Base-by-base conservation (phyloP, 805 yeast genomes). In the Hyphopichia homilentoma region DNA sequence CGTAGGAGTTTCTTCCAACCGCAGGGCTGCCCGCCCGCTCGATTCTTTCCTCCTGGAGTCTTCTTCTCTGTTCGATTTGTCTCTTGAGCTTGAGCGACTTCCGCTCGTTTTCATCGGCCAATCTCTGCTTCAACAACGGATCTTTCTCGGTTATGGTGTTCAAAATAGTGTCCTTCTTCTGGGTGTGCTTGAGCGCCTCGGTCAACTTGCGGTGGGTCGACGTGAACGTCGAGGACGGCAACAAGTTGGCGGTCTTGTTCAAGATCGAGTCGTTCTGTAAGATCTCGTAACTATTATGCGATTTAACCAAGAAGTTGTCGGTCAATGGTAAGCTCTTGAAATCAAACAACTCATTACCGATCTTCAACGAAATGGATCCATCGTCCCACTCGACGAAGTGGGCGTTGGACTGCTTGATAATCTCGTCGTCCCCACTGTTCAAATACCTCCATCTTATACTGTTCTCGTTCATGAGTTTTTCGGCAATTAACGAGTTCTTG, bases 381-480 rank as follows among this genome's bases (percentile, higher is more conserved):
- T 93, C 97, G 35, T 84, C 82, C 98, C 98, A 93, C 55, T 86
- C 84, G 21, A 93, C 74, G 35, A 90, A 78, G 51, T 89, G 86
- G 4, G 96, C 81, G 52, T 93, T 93, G 7, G 95, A 82, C 54
- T 88, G 95, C 47, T 84, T 84, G 49, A 76, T 75, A 43, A 89
- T 77, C 40, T 82, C 87, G 26, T 79, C 80, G 33, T 71, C 65
- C n/a, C 74, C 75, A 39, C 79, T 80, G 37, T 82, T 76, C 11
- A 87, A 82, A 57, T 89, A 90, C 59, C 95, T 77, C 98, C 98
- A 93, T 52, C 98, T 76, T 21, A 93, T 69, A 0, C 96, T 87
- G 56, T 88, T 90, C 49, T 84, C 88, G 41, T 81, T 86, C 35
- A 76, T 69, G 21, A 82, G 61, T 48, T 77, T 76, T 40, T 81